Conservation (phyloP, 768 basidiomycete species). For the Omphalotus guepiniiformis region DNA sequence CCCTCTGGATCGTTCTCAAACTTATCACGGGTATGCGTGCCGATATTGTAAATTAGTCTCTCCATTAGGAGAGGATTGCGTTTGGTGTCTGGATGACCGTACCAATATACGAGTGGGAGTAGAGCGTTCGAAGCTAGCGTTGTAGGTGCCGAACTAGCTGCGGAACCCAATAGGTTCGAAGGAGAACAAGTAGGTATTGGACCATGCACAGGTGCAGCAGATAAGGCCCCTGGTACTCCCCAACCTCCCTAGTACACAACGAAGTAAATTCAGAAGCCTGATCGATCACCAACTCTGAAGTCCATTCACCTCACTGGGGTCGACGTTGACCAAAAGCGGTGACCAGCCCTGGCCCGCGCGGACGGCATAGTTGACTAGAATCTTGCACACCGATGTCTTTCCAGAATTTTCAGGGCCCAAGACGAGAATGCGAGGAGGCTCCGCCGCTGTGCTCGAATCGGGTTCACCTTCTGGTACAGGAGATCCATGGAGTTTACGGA, state of each 20-base stretch:
- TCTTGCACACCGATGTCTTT: slow-evolving; percentile 90
- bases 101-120: slow-evolving; percentile 80
- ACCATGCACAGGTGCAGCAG: slow-evolving; percentile 58
- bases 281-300: neutral
- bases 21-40: slow-evolving; percentile 63
- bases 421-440: slow-evolving; percentile 80
- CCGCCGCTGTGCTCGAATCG: slow-evolving; percentile 32
- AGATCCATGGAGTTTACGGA: slow-evolving; percentile 57
- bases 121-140: slow-evolving; percentile 71
- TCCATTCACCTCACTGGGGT: slow-evolving; percentile 75
- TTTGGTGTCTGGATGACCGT: slow-evolving; percentile 69
- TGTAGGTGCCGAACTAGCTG: slow-evolving; percentile 77
- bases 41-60: slow-evolving; percentile 73
- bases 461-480: slow-evolving; percentile 46
- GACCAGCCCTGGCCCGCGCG: slow-evolving; percentile 75
- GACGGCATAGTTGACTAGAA: slow-evolving; percentile 82
- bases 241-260: slow-evolving; percentile 60
- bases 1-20: slow-evolving; percentile 67
- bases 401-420: slow-evolving; percentile 91
- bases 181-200: slow-evolving; percentile 79
- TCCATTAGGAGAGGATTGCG: slow-evolving; percentile 74
- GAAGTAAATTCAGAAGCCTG: slow-evolving; percentile 1
- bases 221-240: slow-evolving; percentile 78
- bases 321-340: slow-evolving; percentile 76
- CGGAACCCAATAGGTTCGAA: slow-evolving; percentile 68